Base-by-base conservation (phyloP, 1,284 basidiomycete species). In the Wolfiporia cocos region DNA sequence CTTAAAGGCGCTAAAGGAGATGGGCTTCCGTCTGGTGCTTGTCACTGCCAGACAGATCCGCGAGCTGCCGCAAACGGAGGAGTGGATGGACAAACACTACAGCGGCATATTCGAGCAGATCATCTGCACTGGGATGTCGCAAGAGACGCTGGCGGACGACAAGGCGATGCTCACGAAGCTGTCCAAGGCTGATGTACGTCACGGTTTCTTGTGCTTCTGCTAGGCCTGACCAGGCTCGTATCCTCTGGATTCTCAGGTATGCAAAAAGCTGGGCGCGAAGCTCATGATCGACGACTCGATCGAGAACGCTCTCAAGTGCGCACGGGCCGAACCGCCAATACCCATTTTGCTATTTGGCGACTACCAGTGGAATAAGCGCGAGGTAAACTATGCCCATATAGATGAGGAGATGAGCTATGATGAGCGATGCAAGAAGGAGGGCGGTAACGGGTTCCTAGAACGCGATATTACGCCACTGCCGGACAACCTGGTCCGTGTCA, bases 281-380 rank as follows among this genome's bases (percentile, higher is more conserved):
- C 59, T 90, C 30, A 64, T 90, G 38, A 78, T 90, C 44, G 87
- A 91, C 63, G 87, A 91, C 64, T 86, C 84, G 3, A 58, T 79
- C 26, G 87, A 90, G 61, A 89, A 91, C 59, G 82, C 82, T 14
- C 53, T 85, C 11, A 71, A 78, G 42, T 78, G 78, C 46, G 70
- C 70, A 0, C 66, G 57, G 17, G 62, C 52, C 29, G 43, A 67
- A 29, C 56, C 64, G 14, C 65, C 66, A 1, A 61, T 74, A 12
- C 74, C 69, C 2, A 79, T 83, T n/a, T 63, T 90, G 26, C 69
- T 91, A 5, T 89, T 89, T 51, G 87, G 86, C n/a, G 63, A 75
- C 35, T 87, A 88, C 52, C 69, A 76, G 39, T 91, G 87, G 87
- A 88, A 87, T 60, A 68, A 65, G 55, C 71, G 76, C 44, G 51